Evolutionary conservation across 257 asterid species (phyloP).

Genomic region (Solanum paucissectum): DNA sequence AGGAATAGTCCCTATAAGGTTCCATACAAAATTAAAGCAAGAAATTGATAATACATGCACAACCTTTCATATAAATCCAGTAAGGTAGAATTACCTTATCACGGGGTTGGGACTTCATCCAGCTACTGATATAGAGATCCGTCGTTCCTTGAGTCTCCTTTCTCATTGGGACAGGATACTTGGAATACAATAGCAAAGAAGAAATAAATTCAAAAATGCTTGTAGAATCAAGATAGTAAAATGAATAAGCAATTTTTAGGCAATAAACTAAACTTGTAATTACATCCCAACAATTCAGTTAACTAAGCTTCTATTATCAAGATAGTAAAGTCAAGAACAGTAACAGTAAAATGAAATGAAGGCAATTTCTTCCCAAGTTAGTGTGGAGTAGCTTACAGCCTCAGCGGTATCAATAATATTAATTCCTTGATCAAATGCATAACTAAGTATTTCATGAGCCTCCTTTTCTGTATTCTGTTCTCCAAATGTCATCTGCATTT

Average conservation of each 20-base stretch:
- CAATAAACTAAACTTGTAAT: background rate
- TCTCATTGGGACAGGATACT: conserved; percentile 66
- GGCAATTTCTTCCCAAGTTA: background rate
- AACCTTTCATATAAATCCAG: background rate
- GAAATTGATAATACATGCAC: background rate
- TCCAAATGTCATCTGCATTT: conserved; percentile 80
- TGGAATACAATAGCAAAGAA: background rate
- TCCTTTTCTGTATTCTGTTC: conserved; percentile 91
- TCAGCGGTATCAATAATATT: conserved; percentile 78
- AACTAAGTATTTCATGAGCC: conserved; percentile 76
- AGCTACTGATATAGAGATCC: conserved; percentile 60
- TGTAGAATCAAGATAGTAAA: background rate
- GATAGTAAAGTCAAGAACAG: background rate
- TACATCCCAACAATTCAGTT: background rate
- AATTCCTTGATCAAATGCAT: conserved; percentile 74
- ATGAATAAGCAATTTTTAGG: background rate
- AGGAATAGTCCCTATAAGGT: background rate
- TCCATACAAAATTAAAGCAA: background rate
- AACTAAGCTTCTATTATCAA: background rate
- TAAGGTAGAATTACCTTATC: conserved; percentile 45
- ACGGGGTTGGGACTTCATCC: conserved; percentile 81
- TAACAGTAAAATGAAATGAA: background rate
- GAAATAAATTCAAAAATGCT: background rate
- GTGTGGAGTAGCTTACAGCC: conserved; percentile 27
- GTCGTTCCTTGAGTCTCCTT: conserved; percentile 79